phyloP scores from a whole-genome alignment of 306 rosid genomes.

The Cucumis hystrix region DNA sequence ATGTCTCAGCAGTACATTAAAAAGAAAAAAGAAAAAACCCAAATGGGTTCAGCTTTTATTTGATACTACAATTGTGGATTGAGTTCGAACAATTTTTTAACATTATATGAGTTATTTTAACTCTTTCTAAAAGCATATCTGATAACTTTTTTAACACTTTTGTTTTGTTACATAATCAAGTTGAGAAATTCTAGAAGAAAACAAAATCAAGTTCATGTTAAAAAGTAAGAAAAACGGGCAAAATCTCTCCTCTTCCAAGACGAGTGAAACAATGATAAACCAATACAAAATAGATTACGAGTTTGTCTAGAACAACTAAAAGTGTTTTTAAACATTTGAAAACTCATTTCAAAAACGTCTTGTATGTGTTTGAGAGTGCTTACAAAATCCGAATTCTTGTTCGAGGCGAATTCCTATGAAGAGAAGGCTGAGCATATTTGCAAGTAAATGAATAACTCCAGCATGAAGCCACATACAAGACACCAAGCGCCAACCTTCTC shows the following conservation, averaged over 20 bases:
- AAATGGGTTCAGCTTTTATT: too few species aligned
- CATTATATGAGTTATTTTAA: too few species aligned
- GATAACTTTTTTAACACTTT: not conserved
- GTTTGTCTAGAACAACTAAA: not conserved
- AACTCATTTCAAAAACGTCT: not conserved
- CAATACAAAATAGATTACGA: not conserved
- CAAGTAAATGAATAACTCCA: conserved; percentile 63
- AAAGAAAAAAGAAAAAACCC: too few species aligned
- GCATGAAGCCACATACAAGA: conserved; percentile 93
- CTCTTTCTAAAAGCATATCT: too few species aligned
- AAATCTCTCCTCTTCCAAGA: not conserved
- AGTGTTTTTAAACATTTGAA: not conserved
- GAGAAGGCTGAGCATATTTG: conserved; percentile 74
- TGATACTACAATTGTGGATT: too few species aligned
- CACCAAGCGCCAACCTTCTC: conserved; percentile 63
- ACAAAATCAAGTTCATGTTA: not conserved
- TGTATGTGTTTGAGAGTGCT: conserved; percentile 3
- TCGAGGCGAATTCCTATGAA: conserved; percentile 68
- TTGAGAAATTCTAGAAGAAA: not conserved
- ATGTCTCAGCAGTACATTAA: too few species aligned
- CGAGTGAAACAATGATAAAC: not conserved
- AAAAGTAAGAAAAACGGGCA: not conserved
- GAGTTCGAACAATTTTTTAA: too few species aligned
- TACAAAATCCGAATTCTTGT: conserved; percentile 81
- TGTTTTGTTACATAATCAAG: not conserved